Evolutionary conservation across 495 filamentous ascomycete species (phyloP), one percentile per base, ranked within the genome.

Genomic region (Saxispiralis lemnorum): DNA sequence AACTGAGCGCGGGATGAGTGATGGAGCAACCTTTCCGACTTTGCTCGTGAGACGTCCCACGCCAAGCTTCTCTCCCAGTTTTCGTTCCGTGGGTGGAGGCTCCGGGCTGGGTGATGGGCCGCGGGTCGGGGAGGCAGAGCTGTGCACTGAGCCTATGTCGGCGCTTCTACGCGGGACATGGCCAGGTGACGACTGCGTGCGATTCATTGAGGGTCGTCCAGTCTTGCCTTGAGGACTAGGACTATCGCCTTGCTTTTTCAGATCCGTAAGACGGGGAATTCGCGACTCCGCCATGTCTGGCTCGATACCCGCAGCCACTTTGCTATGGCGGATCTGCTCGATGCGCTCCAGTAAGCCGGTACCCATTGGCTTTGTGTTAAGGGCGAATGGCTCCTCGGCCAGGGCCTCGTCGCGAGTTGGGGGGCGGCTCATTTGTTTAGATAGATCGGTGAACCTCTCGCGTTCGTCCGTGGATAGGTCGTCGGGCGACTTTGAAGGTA

Each of bases 1-100:
- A 30, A 92, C 74, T 36, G 88, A 93, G 15, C 89, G 76, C 19
- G 92, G 92, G 45, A 99, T 96, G 24, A 84, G 68, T 6, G 88
- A 84, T 49, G 36, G 41, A 9, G 42, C 35, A 12, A 46, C 20
- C 43, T 54, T 53, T 9, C 49, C 55, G 11, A 51, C 46, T 41
- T 51, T 55, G 21, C 38, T 43, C n/a, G 48, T 35, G 1, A 49
- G 33, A n/a, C 44, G 48, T 15, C 17, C 33, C 1, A 51, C 30
- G 7, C 55, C 51, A 4, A 63, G 50, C 10, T 55, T 35, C 31
- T 63, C 59, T 3, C 52, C 42, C 36, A 63, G 51, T 13, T 55
- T 45, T 31, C 47, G 51, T 19, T 60, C 58, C 7, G 51, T 18
- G 1, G 5, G 19, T 1, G 30, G 20, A 3, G 9, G 47, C 45